Evolutionary conservation across 108 stramenopile genomes (phyloP), one percentile per base, ranked within the genome.

Genomic region (Nannochloropsis salina): DNA sequence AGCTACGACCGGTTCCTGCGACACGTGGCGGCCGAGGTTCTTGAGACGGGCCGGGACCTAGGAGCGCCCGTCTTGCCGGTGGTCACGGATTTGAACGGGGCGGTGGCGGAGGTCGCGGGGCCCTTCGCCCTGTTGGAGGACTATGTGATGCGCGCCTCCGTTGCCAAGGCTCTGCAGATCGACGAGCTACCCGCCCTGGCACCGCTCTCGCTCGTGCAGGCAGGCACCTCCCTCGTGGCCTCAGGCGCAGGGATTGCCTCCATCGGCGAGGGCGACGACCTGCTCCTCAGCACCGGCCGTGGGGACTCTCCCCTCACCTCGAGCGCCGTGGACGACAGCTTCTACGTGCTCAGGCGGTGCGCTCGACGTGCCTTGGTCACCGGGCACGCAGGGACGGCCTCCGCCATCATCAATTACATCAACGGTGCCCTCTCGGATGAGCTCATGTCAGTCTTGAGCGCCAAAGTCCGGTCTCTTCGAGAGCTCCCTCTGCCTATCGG

Each of bases 1-100:
- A 94, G 94, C 51, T 96, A 95, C 88, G 93, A 93, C 84, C 90
- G 96, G 22, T 96, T 96, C 87, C 88, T 96, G 43, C 92, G 92
- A 21, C 94, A 95, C 88, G 92, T 94, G 9, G 93, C 93, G 31
- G 86, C 90, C 31, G 94, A 95, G 86, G 93, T 94, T 80, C 91
- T 92, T 83, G 93, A 94, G 86, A 94, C 94, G 18, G 85, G 94
- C 12, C 20, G n/a, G 61, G 8, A 74, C 61, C 15, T n/a, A 0
- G 61, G 8, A n/a, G 82, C 84, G 90, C 22, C n/a, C 3, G 61
- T 74, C 61, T 74, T 74, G 61, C 61, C 61, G 4, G 61, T 0
- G 61, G 61, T n/a, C 20, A 74, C 61, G 61, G 61, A 74, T 74
- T n/a, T 74, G 61, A 74, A 74, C n/a, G 61, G 4, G 20, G 8